Base-by-base conservation (phyloP, 768 basidiomycete species). In the Naganishia friedmannii region DNA sequence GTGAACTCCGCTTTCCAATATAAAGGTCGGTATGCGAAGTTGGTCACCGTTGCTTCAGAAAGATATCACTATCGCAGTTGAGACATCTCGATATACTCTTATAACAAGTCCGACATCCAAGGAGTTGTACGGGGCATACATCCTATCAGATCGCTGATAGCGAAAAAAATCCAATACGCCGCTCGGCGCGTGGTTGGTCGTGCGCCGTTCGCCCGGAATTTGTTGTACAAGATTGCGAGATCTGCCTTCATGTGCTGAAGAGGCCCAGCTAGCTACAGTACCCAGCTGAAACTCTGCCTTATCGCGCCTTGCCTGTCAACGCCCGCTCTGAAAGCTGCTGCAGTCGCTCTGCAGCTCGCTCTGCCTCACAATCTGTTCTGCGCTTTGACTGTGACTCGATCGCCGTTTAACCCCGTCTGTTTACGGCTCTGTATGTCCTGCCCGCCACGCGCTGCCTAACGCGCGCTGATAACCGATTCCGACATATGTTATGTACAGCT, bases 61-160 rank as follows among this genome's bases (percentile, higher is more conserved):
- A 23, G 60, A 63, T 42, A 63, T 42, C 60, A 45, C 60, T 63
- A 63, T 63, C 60, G 19, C 34, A 15, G 10, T 42, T 63, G 60
- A 63, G 60, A 63, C 60, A 63, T 45, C 17, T 63, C 60, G 26
- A 63, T 63, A 45, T 26, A 63, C 37, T 63, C 60, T 63, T 45
- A 34, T 45, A 63, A 10, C 39, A 45, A 45, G 42, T 37, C 57
- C 29, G 57, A 37, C 37, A 23, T 58, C n/a, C 34, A 32, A 58
- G 57, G 60, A 63, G 23, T 9, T 63, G 60, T 45, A 45, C 60
- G 60, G 60, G 60, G 48, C 48, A 45, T 45, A 28, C 37, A 42
- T 63, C 60, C 60, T 63, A 63, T 63, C 60, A 26, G 60, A 26
- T 42, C 60, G 60, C 60, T n/a, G 60, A 63, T 63, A 63, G 60